Evolutionary conservation across 441 rosid species (phyloP).

Genomic region (Pelargonium myrrhifolium): DNA sequence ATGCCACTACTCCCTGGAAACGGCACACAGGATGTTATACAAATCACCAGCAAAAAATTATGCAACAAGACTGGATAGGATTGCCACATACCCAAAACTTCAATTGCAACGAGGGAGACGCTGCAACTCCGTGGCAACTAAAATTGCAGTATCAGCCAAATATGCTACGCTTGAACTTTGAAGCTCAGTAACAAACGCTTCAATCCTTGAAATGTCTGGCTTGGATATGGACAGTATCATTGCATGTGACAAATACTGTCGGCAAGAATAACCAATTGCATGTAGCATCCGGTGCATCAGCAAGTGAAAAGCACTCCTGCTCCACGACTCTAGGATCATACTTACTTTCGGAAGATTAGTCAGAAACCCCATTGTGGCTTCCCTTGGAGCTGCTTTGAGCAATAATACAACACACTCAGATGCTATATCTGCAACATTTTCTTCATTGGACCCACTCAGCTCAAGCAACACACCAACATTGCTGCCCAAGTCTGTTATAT

Average conservation of each 20-base stretch:
- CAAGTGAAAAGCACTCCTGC: conserved; percentile 31
- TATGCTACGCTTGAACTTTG: conserved; percentile 41
- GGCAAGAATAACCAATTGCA: conserved; percentile 67
- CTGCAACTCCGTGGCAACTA: conserved; percentile 57
- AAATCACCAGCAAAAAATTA: background rate
- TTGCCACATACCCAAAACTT: conserved; percentile 15
- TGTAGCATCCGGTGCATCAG: conserved; percentile 67
- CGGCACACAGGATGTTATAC: background rate
- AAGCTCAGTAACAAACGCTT: conserved; percentile 49
- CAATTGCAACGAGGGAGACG: conserved; percentile 60
- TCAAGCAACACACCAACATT: conserved; percentile 58
- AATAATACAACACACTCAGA: conserved; percentile 72
- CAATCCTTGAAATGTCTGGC: conserved; percentile 54
- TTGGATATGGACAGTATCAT: conserved; percentile 75
- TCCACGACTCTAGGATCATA: conserved; percentile 56
- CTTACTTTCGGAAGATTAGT: conserved; percentile 73
- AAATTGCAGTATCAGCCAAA: conserved; percentile 48
- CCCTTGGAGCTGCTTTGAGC: conserved; percentile 85
- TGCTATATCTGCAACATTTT: conserved; percentile 52
- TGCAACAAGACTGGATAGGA: background rate
- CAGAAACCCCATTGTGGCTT: conserved; percentile 75
- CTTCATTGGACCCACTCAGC: conserved; percentile 41
- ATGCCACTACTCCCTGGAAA: conserved; percentile 4
- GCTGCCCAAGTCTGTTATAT: conserved; percentile 69
- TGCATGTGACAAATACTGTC: conserved; percentile 69